phyloP scores from a whole-genome alignment of 768 basidiomycete genomes.

The Kondoa subrosea region DNA sequence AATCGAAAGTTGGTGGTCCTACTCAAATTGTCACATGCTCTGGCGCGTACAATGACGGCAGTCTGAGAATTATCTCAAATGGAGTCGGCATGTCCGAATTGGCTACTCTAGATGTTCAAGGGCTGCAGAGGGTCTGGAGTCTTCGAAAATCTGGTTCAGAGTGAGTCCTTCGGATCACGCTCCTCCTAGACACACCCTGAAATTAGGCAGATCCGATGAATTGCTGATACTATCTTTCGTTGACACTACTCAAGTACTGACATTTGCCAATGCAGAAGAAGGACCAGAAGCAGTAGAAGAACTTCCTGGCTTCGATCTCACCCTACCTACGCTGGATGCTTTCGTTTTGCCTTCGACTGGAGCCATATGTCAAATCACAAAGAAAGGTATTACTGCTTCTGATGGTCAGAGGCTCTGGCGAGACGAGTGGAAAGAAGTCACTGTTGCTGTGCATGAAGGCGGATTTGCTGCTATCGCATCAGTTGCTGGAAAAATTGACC shows the following conservation, averaged over 20 bases:
- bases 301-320: conserved; percentile 38
- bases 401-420: conserved; percentile 9
- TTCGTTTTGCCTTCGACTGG: conserved; percentile 44
- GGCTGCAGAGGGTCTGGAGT: conserved; percentile 47
- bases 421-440: conserved; percentile 17
- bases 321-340: conserved; percentile 47
- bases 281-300: conserved; percentile 35
- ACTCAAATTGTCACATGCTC: conserved; percentile 72
- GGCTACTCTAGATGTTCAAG: conserved; percentile 42
- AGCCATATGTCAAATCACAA: conserved; percentile 52
- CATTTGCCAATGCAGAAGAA: conserved; percentile 13
- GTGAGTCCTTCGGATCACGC: neutral
- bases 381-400: conserved; percentile 40
- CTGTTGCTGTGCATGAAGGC: conserved; percentile 15
- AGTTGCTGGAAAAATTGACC: conserved; percentile 33
- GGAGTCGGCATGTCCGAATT: conserved; percentile 63
- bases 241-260: conserved; percentile 21
- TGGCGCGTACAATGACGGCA: conserved; percentile 59
- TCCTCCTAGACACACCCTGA: neutral
- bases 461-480: conserved; percentile 19
- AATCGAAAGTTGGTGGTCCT: conserved; percentile 49
- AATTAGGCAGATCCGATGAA: conserved; percentile 5
- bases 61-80: conserved; percentile 56
- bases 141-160: conserved; percentile 3
- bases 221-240: conserved; percentile 21